phyloP scores from a whole-genome alignment of 768 basidiomycete species.

The Mycena rosella region DNA sequence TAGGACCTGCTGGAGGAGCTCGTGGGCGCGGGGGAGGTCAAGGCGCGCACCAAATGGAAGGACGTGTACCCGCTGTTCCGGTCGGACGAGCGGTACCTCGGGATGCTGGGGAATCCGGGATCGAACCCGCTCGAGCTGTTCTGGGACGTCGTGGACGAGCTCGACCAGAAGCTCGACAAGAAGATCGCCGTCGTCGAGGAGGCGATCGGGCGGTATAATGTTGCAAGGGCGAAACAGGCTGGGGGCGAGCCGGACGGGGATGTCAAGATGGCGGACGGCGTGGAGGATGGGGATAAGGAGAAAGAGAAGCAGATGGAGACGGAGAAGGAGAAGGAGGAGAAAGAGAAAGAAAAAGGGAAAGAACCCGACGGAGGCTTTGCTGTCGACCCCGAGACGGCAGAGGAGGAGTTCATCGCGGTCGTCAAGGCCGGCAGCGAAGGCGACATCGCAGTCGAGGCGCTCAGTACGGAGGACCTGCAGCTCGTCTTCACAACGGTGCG shows the following conservation, averaged over 20 bases:
- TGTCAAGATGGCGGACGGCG: constrained; percentile 49
- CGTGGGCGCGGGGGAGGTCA: constrained; percentile 78
- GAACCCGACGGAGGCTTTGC: no score
- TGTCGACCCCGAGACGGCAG: no score
- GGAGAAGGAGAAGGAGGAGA: no score
- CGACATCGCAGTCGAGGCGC: constrained; percentile 63
- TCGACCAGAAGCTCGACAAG: constrained; percentile 86
- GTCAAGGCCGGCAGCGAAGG: constrained; percentile 56
- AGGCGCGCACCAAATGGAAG: constrained; percentile 94
- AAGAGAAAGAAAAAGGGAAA: no score
- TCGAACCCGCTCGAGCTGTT: constrained; percentile 97
- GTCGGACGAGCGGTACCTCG: no score
- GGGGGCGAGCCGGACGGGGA: no score
- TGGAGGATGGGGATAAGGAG: constrained; percentile 53
- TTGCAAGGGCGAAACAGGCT: constrained; percentile 46
- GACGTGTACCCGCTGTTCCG: constrained; percentile 83
- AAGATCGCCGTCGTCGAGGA: constrained; percentile 87
- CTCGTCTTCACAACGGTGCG: constrained; percentile 75
- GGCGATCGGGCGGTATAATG: constrained; percentile 68
- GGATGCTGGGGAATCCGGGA: constrained; percentile 92
- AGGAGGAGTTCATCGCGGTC: no score
- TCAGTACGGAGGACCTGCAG: constrained; percentile 67
- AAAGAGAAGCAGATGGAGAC: no score
- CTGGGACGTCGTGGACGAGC: constrained; percentile 91
- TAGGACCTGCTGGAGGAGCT: constrained; percentile 80